Evolutionary conservation across 1,139 yeast species (phyloP).

Genomic region (Saccharomyces pastorianus): DNA sequence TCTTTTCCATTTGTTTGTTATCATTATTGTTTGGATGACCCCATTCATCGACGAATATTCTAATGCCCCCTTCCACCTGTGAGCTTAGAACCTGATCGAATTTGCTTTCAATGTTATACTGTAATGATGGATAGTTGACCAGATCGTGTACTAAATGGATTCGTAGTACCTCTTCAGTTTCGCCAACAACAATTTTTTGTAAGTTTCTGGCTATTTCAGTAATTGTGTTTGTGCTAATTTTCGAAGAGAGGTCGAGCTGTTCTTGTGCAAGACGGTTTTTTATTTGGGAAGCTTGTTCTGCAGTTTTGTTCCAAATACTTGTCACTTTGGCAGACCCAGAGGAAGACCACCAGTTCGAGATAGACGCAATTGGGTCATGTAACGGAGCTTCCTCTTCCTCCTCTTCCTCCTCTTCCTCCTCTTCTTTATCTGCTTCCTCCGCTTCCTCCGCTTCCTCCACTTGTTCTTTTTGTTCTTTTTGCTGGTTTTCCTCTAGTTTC

Average conservation of each 20-base stretch:
- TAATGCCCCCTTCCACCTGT: constrained; percentile 86
- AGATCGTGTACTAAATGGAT: constrained; percentile 81
- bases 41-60: constrained; percentile 45
- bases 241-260: constrained; percentile 34
- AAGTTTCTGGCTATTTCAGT: constrained; percentile 28
- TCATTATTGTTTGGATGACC: constrained; percentile 27
- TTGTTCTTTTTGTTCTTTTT: background rate
- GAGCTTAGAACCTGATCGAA: constrained; percentile 71
- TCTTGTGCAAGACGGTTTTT: constrained; percentile 25
- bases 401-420: constrained; percentile 11
- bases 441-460: constrained; percentile 11
- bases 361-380: constrained; percentile 59
- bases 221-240: constrained; percentile 32
- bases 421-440: constrained; percentile 10
- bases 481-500: constrained; percentile 3
- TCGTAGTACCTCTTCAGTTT: constrained; percentile 65
- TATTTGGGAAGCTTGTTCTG: constrained; percentile 30
- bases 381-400: constrained; percentile 25
- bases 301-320: constrained; percentile 50
- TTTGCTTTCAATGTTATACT: constrained; percentile 54
- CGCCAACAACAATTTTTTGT: constrained; percentile 45
- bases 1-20: background rate
- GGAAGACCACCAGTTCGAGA: constrained; percentile 74
- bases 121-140: constrained; percentile 60
- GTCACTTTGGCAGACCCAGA: constrained; percentile 73